These are phyloP conservation scores for Penicillium aurantiogriseum DNA, from an alignment of 2,329 filamentous ascomycete genomes.

Conservation along the genomic window DNA sequence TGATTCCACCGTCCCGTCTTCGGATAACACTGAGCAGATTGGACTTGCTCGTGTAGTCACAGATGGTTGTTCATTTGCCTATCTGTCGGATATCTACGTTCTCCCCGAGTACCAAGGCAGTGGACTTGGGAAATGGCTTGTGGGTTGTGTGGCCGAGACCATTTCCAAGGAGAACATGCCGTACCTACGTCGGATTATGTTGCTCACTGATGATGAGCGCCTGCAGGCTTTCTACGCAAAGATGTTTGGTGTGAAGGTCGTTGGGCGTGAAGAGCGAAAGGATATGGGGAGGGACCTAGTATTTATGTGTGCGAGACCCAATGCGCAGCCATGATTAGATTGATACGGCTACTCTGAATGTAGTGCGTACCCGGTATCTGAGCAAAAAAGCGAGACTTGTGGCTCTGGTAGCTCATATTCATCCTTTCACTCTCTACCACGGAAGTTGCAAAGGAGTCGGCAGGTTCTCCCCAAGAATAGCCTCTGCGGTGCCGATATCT, in stretches of 20 bases:
- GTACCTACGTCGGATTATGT: constrained; percentile 58
- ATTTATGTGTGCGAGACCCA: constrained; percentile 21
- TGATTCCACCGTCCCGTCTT: constrained; percentile 1
- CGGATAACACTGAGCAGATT: constrained; percentile 43
- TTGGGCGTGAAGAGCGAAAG: constrained; percentile 19
- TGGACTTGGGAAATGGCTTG: constrained; percentile 65
- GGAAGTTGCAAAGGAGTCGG: constrained; percentile 65
- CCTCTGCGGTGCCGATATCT: constrained; percentile 68
- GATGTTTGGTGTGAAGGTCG: constrained; percentile 24
- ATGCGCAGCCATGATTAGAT: constrained; percentile 1
- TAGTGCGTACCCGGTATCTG: background rate
- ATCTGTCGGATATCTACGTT: constrained; percentile 68
- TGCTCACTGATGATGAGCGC: constrained; percentile 35
- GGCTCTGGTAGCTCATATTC: background rate
- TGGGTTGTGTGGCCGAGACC: constrained; percentile 59
- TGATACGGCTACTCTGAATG: background rate
- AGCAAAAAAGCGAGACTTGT: background rate
- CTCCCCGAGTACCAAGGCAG: constrained; percentile 58
- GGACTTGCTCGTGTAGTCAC: constrained; percentile 66
- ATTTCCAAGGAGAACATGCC: constrained; percentile 53
- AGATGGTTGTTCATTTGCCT: constrained; percentile 67
- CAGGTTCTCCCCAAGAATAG: constrained; percentile 60
- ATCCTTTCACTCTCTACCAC: constrained; percentile 51
- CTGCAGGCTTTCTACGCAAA: constrained; percentile 23
- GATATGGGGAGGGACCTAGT: constrained; percentile 17